Evolutionary conservation across 2,329 filamentous ascomycete species (phyloP).

Genomic region (Penicillium janthinellum): DNA sequence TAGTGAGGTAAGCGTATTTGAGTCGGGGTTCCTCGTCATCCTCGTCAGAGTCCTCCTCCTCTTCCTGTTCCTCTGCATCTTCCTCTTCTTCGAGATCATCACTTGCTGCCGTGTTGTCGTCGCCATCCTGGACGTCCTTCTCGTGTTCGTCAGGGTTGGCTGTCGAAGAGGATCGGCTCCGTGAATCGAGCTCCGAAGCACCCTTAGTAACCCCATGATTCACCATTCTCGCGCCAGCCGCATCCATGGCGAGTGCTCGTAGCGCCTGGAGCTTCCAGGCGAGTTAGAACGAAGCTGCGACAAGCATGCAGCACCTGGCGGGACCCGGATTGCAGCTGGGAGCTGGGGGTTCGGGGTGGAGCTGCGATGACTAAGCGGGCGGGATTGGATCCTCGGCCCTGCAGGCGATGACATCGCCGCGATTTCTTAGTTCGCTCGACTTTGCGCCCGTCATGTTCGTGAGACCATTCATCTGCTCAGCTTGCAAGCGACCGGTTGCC

Average conservation of each 20-base stretch:
- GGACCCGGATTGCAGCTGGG: conserved; percentile 19
- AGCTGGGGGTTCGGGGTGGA: conserved; percentile 24
- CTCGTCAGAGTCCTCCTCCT: conserved; percentile 74
- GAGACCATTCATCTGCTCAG: conserved; percentile 33
- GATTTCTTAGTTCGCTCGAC: neutral
- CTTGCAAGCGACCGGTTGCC: conserved; percentile 34
- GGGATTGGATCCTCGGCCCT: conserved; percentile 6
- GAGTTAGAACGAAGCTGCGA: conserved; percentile 24
- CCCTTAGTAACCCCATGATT: conserved; percentile 26
- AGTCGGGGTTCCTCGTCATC: conserved; percentile 92
- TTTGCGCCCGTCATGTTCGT: conserved; percentile 32
- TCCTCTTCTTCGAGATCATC: conserved; percentile 33
- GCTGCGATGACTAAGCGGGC: conserved; percentile 26
- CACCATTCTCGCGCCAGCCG: conserved; percentile 38
- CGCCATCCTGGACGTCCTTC: conserved; percentile 21
- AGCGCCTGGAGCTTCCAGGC: conserved; percentile 26
- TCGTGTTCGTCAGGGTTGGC: conserved; percentile 18
- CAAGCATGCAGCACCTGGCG: conserved; percentile 14
- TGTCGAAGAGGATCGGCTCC: conserved; percentile 21
- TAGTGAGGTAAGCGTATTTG: conserved; percentile 88
- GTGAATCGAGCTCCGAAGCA: conserved; percentile 21
- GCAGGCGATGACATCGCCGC: conserved; percentile 20
- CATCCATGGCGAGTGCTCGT: conserved; percentile 41
- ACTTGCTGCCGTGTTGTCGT: conserved; percentile 26
- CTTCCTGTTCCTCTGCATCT: conserved; percentile 51